These are phyloP conservation scores for Mycosphaerella arachidis DNA, from an alignment of 2,329 filamentous ascomycete species.

Conservation along the genomic window DNA sequence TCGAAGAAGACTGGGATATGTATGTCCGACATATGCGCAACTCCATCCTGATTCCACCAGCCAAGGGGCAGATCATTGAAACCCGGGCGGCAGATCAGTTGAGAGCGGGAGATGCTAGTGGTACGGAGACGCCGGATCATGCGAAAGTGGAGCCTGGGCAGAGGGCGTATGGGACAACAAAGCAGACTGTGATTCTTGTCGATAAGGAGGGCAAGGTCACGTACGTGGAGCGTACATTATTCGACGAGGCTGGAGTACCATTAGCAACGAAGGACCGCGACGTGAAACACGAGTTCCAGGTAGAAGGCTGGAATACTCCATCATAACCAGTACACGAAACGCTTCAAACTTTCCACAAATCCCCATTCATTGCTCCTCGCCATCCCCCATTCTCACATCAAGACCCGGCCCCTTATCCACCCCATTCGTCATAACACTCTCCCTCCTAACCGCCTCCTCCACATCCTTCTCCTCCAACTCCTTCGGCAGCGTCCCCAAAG, in stretches of 20 bases:
- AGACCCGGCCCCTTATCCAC: slow-evolving; percentile 13
- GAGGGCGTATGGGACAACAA: slow-evolving; percentile 60
- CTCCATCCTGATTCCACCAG: slow-evolving; percentile 57
- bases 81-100: slow-evolving; percentile 34
- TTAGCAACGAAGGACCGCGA: slow-evolving; percentile 47
- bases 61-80: slow-evolving; percentile 46
- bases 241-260: slow-evolving; percentile 48
- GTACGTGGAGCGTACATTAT: slow-evolving; percentile 61
- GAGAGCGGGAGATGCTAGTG: slow-evolving; percentile 37
- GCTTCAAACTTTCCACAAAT: too few relatives aligned
- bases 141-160: slow-evolving; percentile 22
- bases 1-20: slow-evolving; percentile 49
- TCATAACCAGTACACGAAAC: neutral
- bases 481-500: slow-evolving; percentile 45
- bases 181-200: slow-evolving; percentile 59
- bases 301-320: slow-evolving; percentile 38
- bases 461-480: slow-evolving; percentile 38
- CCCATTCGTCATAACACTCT: slow-evolving; percentile 11
- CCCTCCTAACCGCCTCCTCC: slow-evolving; percentile 24
- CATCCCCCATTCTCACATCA: neutral
- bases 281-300: slow-evolving; percentile 43
- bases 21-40: slow-evolving; percentile 55
- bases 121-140: slow-evolving; percentile 11
- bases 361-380: too few relatives aligned
- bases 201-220: slow-evolving; percentile 51